Evolutionary conservation across 129 eudicot genomes (phyloP).

Genomic region (Silybum marianum): DNA sequence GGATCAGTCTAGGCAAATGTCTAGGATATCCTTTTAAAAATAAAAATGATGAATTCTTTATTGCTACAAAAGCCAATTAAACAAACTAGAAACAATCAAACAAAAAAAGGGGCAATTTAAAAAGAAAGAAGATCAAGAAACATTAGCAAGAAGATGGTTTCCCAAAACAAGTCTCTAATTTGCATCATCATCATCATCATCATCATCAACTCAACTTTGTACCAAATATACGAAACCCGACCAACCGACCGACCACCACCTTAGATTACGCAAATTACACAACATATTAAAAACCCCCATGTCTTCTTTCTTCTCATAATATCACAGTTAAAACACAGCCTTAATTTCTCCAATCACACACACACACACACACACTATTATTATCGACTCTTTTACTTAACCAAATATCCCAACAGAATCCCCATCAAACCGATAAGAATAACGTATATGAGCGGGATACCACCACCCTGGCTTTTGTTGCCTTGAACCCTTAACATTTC

Average conservation of each 20-base stretch:
- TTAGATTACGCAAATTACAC: slow-evolving; percentile 30
- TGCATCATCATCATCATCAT: not conserved
- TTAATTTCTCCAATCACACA: slow-evolving; percentile 18
- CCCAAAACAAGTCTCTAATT: not conserved
- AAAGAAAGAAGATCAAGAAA: not conserved
- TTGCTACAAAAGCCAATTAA: not conserved
- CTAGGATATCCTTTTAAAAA: too few relatives aligned
- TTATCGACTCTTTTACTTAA: slow-evolving; percentile 42
- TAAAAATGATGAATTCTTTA: too few relatives aligned
- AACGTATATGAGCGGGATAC: slow-evolving; percentile 60
- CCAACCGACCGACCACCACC: not conserved
- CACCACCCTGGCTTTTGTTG: slow-evolving; percentile 56
- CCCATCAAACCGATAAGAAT: slow-evolving; percentile 66
- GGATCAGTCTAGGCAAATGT: too few relatives aligned
- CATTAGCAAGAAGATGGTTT: not conserved
- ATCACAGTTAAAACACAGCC: slow-evolving; percentile 42
- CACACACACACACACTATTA: not conserved
- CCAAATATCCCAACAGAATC: slow-evolving; percentile 62
- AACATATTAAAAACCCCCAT: slow-evolving; percentile 19
- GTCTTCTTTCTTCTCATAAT: slow-evolving; percentile 33
- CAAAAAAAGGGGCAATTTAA: not conserved
- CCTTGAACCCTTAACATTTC: slow-evolving; percentile 67
- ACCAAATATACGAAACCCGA: slow-evolving; percentile 4
- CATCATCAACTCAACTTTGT: not conserved
- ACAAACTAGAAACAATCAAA: not conserved